Conservation (phyloP, 2,329 filamentous ascomycete species). For the Knufia fluminis region DNA sequence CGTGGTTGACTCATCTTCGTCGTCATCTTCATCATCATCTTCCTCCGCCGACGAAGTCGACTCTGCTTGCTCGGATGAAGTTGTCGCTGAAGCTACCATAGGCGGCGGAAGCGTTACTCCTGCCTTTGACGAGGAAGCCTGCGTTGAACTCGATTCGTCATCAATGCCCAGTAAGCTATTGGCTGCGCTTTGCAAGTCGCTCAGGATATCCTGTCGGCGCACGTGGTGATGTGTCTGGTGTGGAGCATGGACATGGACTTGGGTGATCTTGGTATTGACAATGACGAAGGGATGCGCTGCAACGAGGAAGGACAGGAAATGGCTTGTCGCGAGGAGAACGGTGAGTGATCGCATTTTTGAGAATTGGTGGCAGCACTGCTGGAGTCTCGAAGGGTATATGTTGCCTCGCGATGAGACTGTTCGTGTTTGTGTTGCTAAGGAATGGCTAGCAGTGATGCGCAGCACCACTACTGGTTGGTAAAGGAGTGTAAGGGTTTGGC, state of each 20-base stretch:
- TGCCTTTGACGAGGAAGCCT: constrained; percentile 96
- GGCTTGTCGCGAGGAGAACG: not conserved
- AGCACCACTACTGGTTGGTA: not conserved
- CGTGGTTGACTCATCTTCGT: not conserved
- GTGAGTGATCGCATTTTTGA: constrained; percentile 1
- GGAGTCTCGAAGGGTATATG: not conserved
- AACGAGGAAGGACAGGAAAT: constrained; percentile 5
- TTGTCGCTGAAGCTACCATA: not conserved
- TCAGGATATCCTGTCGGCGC: not conserved
- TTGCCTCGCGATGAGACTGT: not conserved
- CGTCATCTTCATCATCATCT: not conserved
- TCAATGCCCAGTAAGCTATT: not conserved
- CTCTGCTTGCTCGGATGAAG: not conserved
- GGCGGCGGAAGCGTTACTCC: not conserved
- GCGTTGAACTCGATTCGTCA: constrained; percentile 47
- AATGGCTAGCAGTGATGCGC: constrained; percentile 4
- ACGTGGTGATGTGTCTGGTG: not conserved
- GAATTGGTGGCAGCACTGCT: not conserved
- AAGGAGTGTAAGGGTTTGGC: not conserved
- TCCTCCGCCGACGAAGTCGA: constrained; percentile 1
- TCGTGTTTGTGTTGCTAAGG: not conserved
- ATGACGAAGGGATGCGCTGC: constrained; percentile 8
- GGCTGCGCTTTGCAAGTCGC: not conserved
- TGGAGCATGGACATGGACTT: not conserved
- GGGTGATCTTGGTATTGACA: constrained; percentile 3